Base-by-base conservation (phyloP, 2,329 filamentous ascomycete genomes). In the Septoria petroselini region DNA sequence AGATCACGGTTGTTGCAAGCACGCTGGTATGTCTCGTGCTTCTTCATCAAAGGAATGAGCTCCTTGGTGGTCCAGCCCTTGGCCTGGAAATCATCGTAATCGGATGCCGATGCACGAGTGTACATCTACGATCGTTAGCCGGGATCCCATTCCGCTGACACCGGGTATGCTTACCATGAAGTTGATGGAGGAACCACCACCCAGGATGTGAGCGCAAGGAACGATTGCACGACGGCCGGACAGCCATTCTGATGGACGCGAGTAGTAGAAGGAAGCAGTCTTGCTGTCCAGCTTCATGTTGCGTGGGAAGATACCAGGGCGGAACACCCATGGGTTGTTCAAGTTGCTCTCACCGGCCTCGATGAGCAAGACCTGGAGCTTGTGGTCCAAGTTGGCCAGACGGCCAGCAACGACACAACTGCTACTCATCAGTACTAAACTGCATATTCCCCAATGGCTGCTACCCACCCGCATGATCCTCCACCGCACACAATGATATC, bases 261-360 rank as follows among this genome's bases (percentile, higher is more conserved):
- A 89, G 68, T 90, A 82, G 65, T 91, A 91, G 70, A 91, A 91
- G 0, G 85, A 85, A 27, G 87, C 86, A 25, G 85, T 88, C 76
- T 88, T 89, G 60, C 84, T 88, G 76, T 88, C 85, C 52, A 88
- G 67, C 70, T 88, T 83, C 84, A 87, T 88, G 71, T 89, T 89
- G 38, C 52, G 59, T n/a, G 85, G 86, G 69, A 85, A 89, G 66
- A 89, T 85, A 47, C 83, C 85, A 2, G 85, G 85, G 4, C 85
- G 81, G 71, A 79, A 88, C 9, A 89, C 84, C 82, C 78, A 88
- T 68, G 84, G 85, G 65, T 89, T 88, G 72, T 90, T 89, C 51
- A 87, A 68, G 63, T 87, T 88, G 68, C 75, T 84, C 72, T 86
- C 84, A 35, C 84, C 84, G 29, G 77, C 83, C 69, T 87, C 84